Conservation (phyloP, 202 grass and related monocot species). For the Brachypodium distachyon region DNA sequence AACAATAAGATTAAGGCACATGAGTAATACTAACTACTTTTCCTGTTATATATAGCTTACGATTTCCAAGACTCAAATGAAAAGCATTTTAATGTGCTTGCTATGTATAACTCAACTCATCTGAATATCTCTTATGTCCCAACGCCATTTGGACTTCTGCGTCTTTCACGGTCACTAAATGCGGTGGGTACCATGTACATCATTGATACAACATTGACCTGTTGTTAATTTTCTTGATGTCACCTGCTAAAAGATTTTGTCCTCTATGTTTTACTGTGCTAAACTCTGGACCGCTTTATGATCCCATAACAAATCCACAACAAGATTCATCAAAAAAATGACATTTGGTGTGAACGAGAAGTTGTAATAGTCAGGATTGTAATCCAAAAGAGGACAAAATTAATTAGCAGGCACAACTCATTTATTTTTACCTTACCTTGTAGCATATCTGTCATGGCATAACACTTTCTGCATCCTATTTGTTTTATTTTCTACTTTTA, state of each 20-base stretch:
- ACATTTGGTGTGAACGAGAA: not conserved
- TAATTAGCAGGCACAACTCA: too few species aligned
- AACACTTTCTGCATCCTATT: not conserved
- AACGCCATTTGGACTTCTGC: constrained; percentile 35
- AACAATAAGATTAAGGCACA: not conserved
- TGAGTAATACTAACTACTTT: constrained; percentile 5
- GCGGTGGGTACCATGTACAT: constrained; percentile 27
- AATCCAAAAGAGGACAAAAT: constrained; percentile 1
- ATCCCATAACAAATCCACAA: not conserved
- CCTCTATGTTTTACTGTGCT: not conserved
- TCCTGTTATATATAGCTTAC: constrained; percentile 42
- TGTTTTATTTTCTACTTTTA: not conserved
- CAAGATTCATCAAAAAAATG: not conserved
- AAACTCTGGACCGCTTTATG: not conserved
- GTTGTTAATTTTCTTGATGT: not conserved
- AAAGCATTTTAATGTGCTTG: constrained; percentile 32
- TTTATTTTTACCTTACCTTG: not conserved
- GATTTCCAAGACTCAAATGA: constrained; percentile 56
- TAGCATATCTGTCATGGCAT: not conserved
- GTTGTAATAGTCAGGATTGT: not conserved
- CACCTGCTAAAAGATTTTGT: not conserved
- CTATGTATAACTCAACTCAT: constrained; percentile 40
- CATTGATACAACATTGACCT: not conserved
- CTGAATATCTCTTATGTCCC: constrained; percentile 34
- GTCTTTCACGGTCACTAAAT: constrained; percentile 49